phyloP scores from a whole-genome alignment of 1,284 basidiomycete species.

The Moesziomyces parantarcticus region DNA sequence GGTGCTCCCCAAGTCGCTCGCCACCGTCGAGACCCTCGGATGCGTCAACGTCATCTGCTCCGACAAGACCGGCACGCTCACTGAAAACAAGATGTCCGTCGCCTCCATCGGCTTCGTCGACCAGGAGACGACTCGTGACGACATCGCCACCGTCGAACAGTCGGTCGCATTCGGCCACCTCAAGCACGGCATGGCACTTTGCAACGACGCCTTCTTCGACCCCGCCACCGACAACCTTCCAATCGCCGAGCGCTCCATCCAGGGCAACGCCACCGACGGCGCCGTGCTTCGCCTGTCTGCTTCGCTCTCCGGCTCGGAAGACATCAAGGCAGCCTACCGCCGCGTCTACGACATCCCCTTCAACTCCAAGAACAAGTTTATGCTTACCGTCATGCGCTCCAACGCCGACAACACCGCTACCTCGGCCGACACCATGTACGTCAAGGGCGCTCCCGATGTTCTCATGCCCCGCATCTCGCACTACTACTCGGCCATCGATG shows the following conservation, averaged over 20 bases:
- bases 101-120: slow-evolving; percentile 70
- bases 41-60: slow-evolving; percentile 76
- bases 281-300: slow-evolving; percentile 76
- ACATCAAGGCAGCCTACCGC: slow-evolving; percentile 67
- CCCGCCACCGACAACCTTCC: slow-evolving; percentile 41
- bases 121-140: slow-evolving; percentile 41
- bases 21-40: slow-evolving; percentile 77
- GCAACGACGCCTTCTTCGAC: slow-evolving; percentile 76
- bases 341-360: slow-evolving; percentile 71
- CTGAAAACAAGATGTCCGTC: slow-evolving; percentile 71
- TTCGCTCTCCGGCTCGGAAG: slow-evolving; percentile 67
- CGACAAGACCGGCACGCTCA: slow-evolving; percentile 81
- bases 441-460: slow-evolving; percentile 64
- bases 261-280: slow-evolving; percentile 76
- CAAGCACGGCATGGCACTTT: slow-evolving; percentile 72
- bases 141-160: slow-evolving; percentile 34
- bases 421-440: slow-evolving; percentile 42
- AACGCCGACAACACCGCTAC: slow-evolving; percentile 68
- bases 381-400: slow-evolving; percentile 70
- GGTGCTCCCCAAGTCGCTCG: slow-evolving; percentile 75
- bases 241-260: slow-evolving; percentile 68
- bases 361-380: slow-evolving; percentile 78
- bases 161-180: slow-evolving; percentile 40
- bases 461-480: slow-evolving; percentile 68
- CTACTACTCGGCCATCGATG: slow-evolving; percentile 28